Conservation (phyloP, 345 rosid genomes). For the Streptanthus diversifolius region DNA sequence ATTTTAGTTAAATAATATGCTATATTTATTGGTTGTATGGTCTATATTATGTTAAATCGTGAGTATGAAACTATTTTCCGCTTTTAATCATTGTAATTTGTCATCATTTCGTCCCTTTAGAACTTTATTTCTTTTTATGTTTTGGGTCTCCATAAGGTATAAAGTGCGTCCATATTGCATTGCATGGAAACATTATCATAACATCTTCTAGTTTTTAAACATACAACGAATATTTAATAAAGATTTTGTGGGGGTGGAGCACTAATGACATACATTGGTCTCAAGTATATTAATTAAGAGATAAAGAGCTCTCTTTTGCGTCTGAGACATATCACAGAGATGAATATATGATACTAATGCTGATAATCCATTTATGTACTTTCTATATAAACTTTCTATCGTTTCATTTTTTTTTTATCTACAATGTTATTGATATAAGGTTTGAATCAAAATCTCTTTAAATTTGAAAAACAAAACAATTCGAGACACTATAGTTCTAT, state of each 20-base stretch:
- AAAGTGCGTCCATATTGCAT: conserved; percentile 41
- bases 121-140: conserved; percentile 35
- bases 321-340: conserved; percentile 9
- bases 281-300: conserved; percentile 13
- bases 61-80: conserved; percentile 17
- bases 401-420: no score
- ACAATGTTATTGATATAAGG: not conserved
- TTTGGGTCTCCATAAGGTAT: conserved; percentile 39
- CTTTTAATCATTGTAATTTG: conserved; percentile 36
- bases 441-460: not conserved
- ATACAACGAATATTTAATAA: conserved; percentile 11
- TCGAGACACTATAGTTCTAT: not conserved
- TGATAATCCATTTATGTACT: not conserved
- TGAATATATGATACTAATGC: not conserved
- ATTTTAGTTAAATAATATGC: not conserved
- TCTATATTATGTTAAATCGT: conserved; percentile 14
- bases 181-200: conserved; percentile 41
- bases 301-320: not conserved
- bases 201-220: conserved; percentile 17
- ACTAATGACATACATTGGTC: conserved; percentile 28
- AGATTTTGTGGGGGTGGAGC: conserved; percentile 39
- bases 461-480: not conserved
- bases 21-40: conserved; percentile 1
- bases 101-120: conserved; percentile 34
- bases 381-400: no score